Evolutionary conservation across 1,284 basidiomycete genomes (phyloP).

Genomic region (Apiotrichum siamense): DNA sequence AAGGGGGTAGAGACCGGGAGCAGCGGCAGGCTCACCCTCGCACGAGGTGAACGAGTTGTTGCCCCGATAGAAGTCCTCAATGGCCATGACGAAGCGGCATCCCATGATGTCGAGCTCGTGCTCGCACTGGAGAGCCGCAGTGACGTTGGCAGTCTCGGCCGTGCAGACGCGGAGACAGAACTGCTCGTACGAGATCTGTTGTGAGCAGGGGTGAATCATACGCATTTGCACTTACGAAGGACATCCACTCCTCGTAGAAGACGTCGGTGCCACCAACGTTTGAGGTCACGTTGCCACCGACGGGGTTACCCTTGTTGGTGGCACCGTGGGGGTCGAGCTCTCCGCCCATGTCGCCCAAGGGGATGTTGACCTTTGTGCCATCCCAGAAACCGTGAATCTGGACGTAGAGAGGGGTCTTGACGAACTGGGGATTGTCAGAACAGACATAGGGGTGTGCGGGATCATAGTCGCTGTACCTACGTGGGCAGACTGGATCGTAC

Average conservation of each 20-base stretch:
- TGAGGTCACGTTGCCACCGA: conserved; percentile 52
- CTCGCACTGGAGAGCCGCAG: conserved; percentile 41
- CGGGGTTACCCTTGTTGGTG: conserved; percentile 50
- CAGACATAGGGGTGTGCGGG: conserved; percentile 11
- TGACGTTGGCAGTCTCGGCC: conserved; percentile 36
- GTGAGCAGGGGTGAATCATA: neutral
- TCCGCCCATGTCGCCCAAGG: conserved; percentile 49
- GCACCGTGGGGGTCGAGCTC: conserved; percentile 51
- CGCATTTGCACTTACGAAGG: conserved; percentile 23
- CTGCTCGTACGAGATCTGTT: conserved; percentile 45
- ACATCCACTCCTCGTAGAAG: conserved; percentile 53
- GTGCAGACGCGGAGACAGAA: conserved; percentile 50
- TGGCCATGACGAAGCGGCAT: conserved; percentile 48
- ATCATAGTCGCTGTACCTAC: conserved; percentile 17
- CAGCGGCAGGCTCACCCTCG: conserved; percentile 45
- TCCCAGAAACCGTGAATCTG: conserved; percentile 51
- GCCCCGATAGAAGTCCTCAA: conserved; percentile 35
- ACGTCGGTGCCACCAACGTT: conserved; percentile 50
- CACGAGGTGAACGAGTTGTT: conserved; percentile 46
- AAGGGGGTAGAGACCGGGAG: conserved; percentile 45
- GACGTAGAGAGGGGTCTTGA: conserved; percentile 40
- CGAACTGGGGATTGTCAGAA: conserved; percentile 7
- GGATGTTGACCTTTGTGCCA: conserved; percentile 47
- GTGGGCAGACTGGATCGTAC: conserved; percentile 40
- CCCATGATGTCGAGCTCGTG: conserved; percentile 47